Base-by-base conservation (phyloP, 768 basidiomycete species). In the Megacollybia marginata region DNA sequence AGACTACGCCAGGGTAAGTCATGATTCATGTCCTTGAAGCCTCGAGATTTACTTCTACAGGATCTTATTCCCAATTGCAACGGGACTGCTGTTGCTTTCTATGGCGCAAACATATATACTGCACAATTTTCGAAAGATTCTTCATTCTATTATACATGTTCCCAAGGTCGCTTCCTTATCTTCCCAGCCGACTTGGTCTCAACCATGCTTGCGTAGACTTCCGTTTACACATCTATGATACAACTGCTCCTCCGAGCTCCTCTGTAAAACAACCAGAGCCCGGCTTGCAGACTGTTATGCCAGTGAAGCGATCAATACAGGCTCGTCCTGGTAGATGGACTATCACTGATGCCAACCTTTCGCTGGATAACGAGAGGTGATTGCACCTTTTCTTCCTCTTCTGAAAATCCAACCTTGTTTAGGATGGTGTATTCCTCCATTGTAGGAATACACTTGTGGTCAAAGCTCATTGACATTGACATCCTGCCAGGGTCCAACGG, bases 361-460 rank as follows among this genome's bases (percentile, higher is more conserved):
- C 90, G 52, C 83, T 85, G 1, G 85, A 92, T 60, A 93, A 93
- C 55, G 84, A 93, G 69, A 83, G 87, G 83, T 83, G 59, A 57
- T 28, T 28, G 23, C 6, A 28, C 2, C 23, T 68, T 54, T 13
- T 49, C 55, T 48, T 31, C 44, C 28, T 15, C 38, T 28, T 40
- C 8, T 5, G 4, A 40, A 40, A 40, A 40, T 40, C 18, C 38
- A 40, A 13, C 38, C 8, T 40, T 18, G 3, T 8, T 12, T 52
- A 93, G 92, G 61, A 84, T 97, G 70, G 91, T 96, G 48, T 97
- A 97, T 65, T 87, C 92, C 3, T 88, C 90, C 1, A 91, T 97
- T 55, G 88, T 88, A 23, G 23, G 44, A 16, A 16, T 44, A 15
- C 23, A 44, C 5, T 11, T 4, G 15, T 11, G 5, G 13, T 23